A percentile compares a stretch with the other conserved stretches of the same genome.
phyloP scores from a whole-genome alignment of 306 rosid species.

The Trifolium repens region DNA sequence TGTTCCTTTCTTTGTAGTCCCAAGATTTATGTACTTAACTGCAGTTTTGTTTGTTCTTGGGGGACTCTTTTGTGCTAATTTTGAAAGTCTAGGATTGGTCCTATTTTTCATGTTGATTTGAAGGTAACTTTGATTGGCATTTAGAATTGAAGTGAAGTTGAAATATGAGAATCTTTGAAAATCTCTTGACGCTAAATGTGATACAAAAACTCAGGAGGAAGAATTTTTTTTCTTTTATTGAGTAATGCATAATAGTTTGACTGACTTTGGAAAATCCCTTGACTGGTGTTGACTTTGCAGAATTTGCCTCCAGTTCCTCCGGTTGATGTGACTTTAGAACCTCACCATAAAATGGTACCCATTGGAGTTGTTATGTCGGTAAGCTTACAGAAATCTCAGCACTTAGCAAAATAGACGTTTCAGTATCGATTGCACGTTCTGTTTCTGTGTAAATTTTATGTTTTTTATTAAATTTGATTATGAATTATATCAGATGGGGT shows the following conservation, averaged over 20 bases:
- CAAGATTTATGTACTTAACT: neutral
- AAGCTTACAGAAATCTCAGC: constrained; percentile 42
- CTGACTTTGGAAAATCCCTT: constrained; percentile 4
- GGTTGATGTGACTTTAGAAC: constrained; percentile 62
- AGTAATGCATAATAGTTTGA: neutral
- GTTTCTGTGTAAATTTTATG: constrained; percentile 5
- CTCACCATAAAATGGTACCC: constrained; percentile 71
- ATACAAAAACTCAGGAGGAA: neutral
- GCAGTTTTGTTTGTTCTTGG: neutral
- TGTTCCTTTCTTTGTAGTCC: no score
- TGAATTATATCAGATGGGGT: neutral
- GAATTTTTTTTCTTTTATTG: constrained; percentile 1
- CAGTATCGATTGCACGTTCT: constrained; percentile 13
- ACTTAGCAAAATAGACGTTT: constrained; percentile 8
- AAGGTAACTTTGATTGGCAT: neutral
- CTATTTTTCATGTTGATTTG: neutral
- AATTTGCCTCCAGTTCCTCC: constrained; percentile 76
- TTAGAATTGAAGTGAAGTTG: constrained; percentile 14
- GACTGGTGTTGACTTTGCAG: constrained; percentile 54
- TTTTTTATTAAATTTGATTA: constrained; percentile 1
- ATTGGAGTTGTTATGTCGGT: constrained; percentile 87
- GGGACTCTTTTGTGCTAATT: neutral
- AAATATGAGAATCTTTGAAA: constrained; percentile 10
- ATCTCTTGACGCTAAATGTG: constrained; percentile 4
- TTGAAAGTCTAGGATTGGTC: neutral